Evolutionary conservation across 306 rosid species (phyloP).

Genomic region (Herpetospermum pedunculosum): DNA sequence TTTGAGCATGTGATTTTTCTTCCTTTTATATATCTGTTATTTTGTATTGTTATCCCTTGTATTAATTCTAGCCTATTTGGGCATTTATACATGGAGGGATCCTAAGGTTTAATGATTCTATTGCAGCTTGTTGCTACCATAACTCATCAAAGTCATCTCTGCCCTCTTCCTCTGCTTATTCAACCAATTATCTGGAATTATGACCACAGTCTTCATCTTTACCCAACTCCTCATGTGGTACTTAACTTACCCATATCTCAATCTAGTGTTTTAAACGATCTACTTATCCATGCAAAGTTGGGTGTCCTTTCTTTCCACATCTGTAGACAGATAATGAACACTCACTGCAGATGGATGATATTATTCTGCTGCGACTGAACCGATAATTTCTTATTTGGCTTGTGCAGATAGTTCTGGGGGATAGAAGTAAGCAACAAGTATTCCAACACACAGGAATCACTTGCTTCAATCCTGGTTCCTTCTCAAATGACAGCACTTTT

Average conservation of each 20-base stretch:
- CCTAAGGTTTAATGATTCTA: constrained; percentile 14
- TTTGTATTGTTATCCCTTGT: background rate
- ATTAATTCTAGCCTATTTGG: background rate
- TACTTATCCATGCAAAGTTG: background rate
- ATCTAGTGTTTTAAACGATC: background rate
- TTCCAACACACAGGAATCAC: constrained; percentile 86
- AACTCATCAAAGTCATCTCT: constrained; percentile 93
- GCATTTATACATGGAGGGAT: constrained; percentile 11
- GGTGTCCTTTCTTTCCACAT: background rate
- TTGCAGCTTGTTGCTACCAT: constrained; percentile 96
- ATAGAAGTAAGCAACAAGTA: constrained; percentile 78
- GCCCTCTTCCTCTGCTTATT: constrained; percentile 68
- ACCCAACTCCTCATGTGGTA: constrained; percentile 95
- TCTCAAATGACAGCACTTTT: constrained; percentile 64
- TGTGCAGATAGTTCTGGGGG: constrained; percentile 72
- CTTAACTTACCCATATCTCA: constrained; percentile 4
- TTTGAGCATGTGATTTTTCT: constrained; percentile 66
- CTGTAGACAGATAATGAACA: background rate
- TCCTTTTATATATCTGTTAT: background rate
- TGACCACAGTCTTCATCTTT: constrained; percentile 74
- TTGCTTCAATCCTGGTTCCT: constrained; percentile 85
- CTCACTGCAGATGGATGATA: background rate
- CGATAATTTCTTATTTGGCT: constrained; percentile 17
- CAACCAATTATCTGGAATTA: constrained; percentile 92
- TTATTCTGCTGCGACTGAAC: background rate